Base-by-base conservation (phyloP, 2,329 filamentous ascomycete species). In the Lachnellula subtilissima region DNA sequence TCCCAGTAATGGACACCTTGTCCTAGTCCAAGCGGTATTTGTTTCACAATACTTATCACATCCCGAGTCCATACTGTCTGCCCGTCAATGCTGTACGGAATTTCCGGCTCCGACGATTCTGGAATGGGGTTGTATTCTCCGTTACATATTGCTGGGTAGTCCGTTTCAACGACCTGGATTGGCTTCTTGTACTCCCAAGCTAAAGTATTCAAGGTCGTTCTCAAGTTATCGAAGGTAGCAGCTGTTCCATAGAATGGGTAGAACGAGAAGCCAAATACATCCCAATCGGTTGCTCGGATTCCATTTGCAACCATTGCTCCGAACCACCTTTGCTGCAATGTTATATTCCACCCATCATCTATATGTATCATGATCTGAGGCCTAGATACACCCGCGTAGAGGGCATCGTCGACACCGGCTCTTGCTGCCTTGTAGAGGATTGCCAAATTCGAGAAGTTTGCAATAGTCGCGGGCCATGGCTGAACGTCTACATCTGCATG, bases 321-420 rank as follows among this genome's bases (percentile, higher is more conserved):
- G 70, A 82, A 88, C 74, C 78, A 85, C 7, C 65, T 58, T 58
- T 85, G 73, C 67, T 89, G 86, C 3, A 81, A 78, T 2, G 73
- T 76, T 78, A 82, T 84, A 60, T 87, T 79, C 85, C 86, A 91
- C 12, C 87, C 86, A 67, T 88, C 84, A 67, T 89, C 86, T 2
- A 89, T 78, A 66, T 90, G 87, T 43, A 90, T 81, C 82, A 90
- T 84, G 66, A 89, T 86, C 67, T 85, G 80, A 1, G 86, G 84
- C 61, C 80, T 79, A 37, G 68, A 70, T 9, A 64, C 61, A 5
- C 71, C 72, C 0, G 23, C 61, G 37, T 85, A 69, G 4, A 72
- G 72, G 3, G 82, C 85, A 65, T 87, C 84, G 62, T 84, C 85
- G 61, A 90, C 77, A 1, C 82, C 87, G 52, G 75, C 79, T 57